Base-by-base conservation (phyloP, 352 stramenopile genomes). In the Phytopythium boreale region DNA sequence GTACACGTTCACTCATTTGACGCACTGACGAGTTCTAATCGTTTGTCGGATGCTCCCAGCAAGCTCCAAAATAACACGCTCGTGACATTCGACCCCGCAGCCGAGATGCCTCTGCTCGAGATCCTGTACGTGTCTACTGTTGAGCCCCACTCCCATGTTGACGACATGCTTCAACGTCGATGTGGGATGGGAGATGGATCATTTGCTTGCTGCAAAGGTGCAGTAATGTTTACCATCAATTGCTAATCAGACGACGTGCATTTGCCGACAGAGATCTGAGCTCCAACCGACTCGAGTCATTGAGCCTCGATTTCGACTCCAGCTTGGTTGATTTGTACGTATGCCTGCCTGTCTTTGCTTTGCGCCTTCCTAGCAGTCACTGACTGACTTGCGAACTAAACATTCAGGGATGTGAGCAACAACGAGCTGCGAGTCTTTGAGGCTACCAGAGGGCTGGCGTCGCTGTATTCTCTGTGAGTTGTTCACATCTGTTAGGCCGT, bases 51-150 rank as follows among this genome's bases (percentile, higher is more conserved):
- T n/a, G 24, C 12, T 37, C 49, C 39, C 29, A 59, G 52, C 12
- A 17, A 59, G 29, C 52, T 59, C 1, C 52, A 59, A 9, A 41
- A 59, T 7, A 59, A 59, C 52, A 24, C 9, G 34, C 52, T 59
- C 19, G 26, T 6, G n/a, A 22, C 15, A 1, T 44, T 59, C 52
- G n/a, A 0, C 4, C 52, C 31, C 14, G 31, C 4, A 6, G 29
- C 11, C 0, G 52, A 26, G 14, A 46, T 59, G 52, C 52, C 52
- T 31, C 10, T 46, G 19, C 20, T 59, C 19, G 52, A 59, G 52
- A 46, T 59, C 20, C 31, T 59, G 52, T 59, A 29, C 19, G 52
- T 17, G 1, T 17, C 29, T 8, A 34, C 29, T 34, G 29, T 7
- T 7, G 29, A 34, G 7, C 29, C 3, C 29, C 29, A 34, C 29